Evolutionary conservation across 345 rosid genomes (phyloP).

Genomic region (Orychophragmus violaceus): DNA sequence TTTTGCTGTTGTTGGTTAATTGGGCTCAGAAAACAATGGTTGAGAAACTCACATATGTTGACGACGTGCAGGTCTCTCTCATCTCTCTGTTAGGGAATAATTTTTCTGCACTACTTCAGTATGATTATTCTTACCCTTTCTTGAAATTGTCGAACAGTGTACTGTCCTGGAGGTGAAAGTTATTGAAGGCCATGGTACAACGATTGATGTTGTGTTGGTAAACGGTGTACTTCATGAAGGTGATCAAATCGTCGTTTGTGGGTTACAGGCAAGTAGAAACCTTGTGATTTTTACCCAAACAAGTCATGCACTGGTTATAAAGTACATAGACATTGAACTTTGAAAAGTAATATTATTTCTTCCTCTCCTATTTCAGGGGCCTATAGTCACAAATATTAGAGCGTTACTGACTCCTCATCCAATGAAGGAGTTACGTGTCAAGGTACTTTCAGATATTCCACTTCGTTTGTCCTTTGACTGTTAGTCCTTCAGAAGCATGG

Average conservation of each 20-base stretch:
- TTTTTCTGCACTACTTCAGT: not conserved
- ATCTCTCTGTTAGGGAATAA: not conserved
- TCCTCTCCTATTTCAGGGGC: slow-evolving; percentile 50
- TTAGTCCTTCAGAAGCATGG: not conserved
- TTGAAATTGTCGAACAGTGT: slow-evolving; percentile 51
- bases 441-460: slow-evolving; percentile 40
- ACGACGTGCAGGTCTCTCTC: slow-evolving; percentile 65
- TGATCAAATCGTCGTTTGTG: slow-evolving; percentile 93
- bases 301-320: not conserved
- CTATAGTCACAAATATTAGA: slow-evolving; percentile 80
- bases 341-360: slow-evolving; percentile 1
- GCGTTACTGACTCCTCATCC: slow-evolving; percentile 94
- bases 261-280: slow-evolving; percentile 67
- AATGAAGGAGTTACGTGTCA: slow-evolving; percentile 93
- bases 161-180: slow-evolving; percentile 97
- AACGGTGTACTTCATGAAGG: slow-evolving; percentile 90
- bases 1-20: slow-evolving; percentile 70
- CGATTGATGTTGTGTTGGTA: slow-evolving; percentile 89
- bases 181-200: slow-evolving; percentile 90
- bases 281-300: not conserved
- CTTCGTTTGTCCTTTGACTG: not conserved
- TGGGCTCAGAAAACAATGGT: slow-evolving; percentile 97
- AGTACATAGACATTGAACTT: not conserved
- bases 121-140: slow-evolving; percentile 23
- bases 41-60: slow-evolving; percentile 75